Conservation (phyloP, 805 yeast species). For the Yamadazyma sp. region DNA sequence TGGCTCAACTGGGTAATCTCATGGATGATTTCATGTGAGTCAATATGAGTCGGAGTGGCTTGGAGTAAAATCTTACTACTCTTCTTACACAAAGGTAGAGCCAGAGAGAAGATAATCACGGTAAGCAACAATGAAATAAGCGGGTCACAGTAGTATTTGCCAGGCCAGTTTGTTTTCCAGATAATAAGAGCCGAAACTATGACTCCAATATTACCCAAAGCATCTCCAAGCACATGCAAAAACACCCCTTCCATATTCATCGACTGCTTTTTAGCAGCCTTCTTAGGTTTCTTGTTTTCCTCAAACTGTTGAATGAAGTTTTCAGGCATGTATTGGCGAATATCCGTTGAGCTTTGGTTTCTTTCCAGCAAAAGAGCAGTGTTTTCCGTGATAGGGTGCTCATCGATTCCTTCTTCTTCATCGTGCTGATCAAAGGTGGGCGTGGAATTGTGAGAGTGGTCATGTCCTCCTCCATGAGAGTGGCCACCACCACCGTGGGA, state of each 20-base stretch:
- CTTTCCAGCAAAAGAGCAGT: slow-evolving; percentile 7
- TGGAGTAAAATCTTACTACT: slow-evolving; percentile 87
- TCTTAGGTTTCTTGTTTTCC: slow-evolving; percentile 23
- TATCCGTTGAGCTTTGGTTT: slow-evolving; percentile 18
- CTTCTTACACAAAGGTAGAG: slow-evolving; percentile 83
- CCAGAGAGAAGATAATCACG: slow-evolving; percentile 83
- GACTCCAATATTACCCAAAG: slow-evolving; percentile 93
- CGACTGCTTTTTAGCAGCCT: slow-evolving; percentile 48
- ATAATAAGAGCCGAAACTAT: slow-evolving; percentile 85
- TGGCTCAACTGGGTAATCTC: slow-evolving; percentile 69
- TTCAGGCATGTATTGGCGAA: slow-evolving; percentile 46
- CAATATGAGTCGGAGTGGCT: slow-evolving; percentile 85
- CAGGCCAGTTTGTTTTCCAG: slow-evolving; percentile 88
- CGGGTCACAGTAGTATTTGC: slow-evolving; percentile 90
- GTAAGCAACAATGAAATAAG: slow-evolving; percentile 82
- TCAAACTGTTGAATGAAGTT: slow-evolving; percentile 42
- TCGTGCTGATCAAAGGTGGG: no score
- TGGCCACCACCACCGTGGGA: slow-evolving; percentile 36
- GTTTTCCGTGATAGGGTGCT: not conserved
- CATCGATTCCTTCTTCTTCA: slow-evolving; percentile 9
- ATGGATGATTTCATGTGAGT: slow-evolving; percentile 69
- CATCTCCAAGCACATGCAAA: slow-evolving; percentile 93
- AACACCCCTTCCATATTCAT: slow-evolving; percentile 97
- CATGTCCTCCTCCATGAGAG: slow-evolving; percentile 32
- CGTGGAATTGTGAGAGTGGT: no score